Conservation (phyloP, 768 basidiomycete species). For the Tricholoma sp. region DNA sequence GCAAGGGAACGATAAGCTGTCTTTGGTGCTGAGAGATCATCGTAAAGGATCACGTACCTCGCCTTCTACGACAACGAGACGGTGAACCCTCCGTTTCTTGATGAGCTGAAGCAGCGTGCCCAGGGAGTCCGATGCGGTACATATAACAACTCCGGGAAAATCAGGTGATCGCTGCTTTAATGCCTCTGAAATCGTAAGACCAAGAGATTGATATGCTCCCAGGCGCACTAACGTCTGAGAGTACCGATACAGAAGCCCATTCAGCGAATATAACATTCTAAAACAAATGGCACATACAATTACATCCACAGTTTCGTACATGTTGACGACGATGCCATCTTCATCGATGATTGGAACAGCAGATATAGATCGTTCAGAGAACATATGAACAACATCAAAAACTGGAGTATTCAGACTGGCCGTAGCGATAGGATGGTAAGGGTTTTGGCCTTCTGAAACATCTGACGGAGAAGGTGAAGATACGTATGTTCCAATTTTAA, state of each 20-base stretch:
- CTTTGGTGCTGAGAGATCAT: not conserved
- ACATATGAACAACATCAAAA: conserved; percentile 98
- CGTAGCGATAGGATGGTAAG: conserved; percentile 87
- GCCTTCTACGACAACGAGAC: conserved; percentile 92
- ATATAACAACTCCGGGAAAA: conserved; percentile 96
- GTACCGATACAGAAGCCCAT: conserved; percentile 2
- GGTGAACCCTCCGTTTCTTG: conserved; percentile 89
- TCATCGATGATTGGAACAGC: conserved; percentile 96
- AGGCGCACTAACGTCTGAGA: conserved; percentile 86
- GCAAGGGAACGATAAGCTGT: not conserved
- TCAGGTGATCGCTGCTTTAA: conserved; percentile 88
- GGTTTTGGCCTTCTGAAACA: conserved; percentile 51
- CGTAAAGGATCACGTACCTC: conserved; percentile 46
- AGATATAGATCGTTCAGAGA: conserved; percentile 90
- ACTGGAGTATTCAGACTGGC: conserved; percentile 89
- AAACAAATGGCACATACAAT: conserved; percentile 57
- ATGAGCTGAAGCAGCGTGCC: conserved; percentile 87
- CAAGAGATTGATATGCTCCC: conserved; percentile 93
- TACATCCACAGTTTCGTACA: conserved; percentile 99
- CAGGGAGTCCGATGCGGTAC: conserved; percentile 88
- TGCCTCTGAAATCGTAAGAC: conserved; percentile 89
- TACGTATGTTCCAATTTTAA: conserved; percentile 94
- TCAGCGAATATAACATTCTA: not conserved
- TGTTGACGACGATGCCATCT: conserved; percentile 87
- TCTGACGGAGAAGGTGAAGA: conserved; percentile 43